Percentiles rank a stretch among this genome's conserved stretches.
These are phyloP conservation scores for Stellera chamaejasme DNA, from an alignment of 345 rosid species.

Conservation along the genomic window DNA sequence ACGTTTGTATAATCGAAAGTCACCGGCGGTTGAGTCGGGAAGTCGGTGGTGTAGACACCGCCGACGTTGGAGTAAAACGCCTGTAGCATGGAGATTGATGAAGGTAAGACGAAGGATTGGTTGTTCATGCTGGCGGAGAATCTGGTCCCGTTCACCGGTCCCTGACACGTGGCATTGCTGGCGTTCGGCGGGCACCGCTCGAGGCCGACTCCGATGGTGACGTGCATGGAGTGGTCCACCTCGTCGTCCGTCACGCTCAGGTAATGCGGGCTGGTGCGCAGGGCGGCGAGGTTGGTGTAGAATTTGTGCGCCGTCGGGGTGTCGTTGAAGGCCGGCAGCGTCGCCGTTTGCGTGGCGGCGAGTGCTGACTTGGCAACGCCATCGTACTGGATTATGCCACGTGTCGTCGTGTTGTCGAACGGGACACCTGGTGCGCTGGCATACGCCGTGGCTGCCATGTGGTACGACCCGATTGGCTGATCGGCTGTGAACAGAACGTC, in stretches of 20 bases:
- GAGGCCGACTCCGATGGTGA: constrained; percentile 9
- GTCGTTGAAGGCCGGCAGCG: constrained; percentile 3
- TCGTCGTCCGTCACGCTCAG: constrained; percentile 2
- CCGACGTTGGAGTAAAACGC: constrained; percentile 4
- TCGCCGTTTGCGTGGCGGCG: background rate
- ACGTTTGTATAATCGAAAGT: constrained; percentile 5
- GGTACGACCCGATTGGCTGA: constrained; percentile 5
- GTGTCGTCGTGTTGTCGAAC: constrained; percentile 8
- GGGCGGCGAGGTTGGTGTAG: constrained; percentile 3
- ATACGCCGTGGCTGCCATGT: constrained; percentile 8
- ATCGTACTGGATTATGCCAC: background rate
- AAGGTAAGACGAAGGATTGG: background rate
- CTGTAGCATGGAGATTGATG: background rate
- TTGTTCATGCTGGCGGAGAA: constrained; percentile 7
- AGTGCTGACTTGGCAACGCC: background rate
- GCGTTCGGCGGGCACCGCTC: background rate
- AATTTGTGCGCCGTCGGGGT: constrained; percentile 1
- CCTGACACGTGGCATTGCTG: constrained; percentile 5
- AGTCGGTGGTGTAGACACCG: constrained; percentile 11
- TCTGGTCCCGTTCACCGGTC: background rate
- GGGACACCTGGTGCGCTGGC: constrained; percentile 1
- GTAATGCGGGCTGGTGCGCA: background rate
- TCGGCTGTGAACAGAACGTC: constrained; percentile 7
- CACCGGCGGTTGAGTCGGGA: constrained; percentile 9
- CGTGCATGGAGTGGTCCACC: constrained; percentile 7